Base-by-base conservation (phyloP, 129 eudicot genomes). In the Saussurea involucrata region DNA sequence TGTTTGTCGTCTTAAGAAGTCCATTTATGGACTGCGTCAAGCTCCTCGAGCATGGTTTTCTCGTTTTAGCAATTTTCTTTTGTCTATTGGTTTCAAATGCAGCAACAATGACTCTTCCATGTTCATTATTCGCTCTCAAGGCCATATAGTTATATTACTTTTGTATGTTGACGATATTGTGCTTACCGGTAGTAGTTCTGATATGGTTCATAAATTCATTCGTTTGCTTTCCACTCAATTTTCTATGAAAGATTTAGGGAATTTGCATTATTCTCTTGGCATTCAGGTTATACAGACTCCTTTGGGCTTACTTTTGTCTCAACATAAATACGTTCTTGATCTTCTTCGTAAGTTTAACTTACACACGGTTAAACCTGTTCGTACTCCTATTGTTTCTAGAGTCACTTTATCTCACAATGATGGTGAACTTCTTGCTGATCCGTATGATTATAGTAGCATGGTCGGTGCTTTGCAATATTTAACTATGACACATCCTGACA, bases 21-120 rank as follows among this genome's bases (percentile, higher is more conserved):
- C 66, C 7, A 20, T 76, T 3, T 76, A 76, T 76, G 81, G 81
- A 2, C 4, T 67, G 8, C 67, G 53, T 9, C 74, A 76, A 24
- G 81, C 74, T 12, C 81, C 73, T 5, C 44, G 66, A 4, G 32
- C 81, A 13, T 76, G 74, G 81, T 76, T 76, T n/a, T 31, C 40
- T 6, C 25, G 66, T 13, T 63, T 76, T 8, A 76, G 46, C 24
- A 11, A 20, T 1, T 76, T 64, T 27, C 27, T 76, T 3, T 7
- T 64, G 1, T 5, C 5, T 12, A 11, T 36, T n/a, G 73, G 73
- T 9, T 76, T 76, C 8, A 1, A 13, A 22, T 65, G 64, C 8
- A 76, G 65, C 28, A 21, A 15, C 1, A 13, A 36, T 18, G 73
- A 76, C 18, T 1, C 61, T 10, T 63, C 63, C 2, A n/a, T 34